Percentiles rank a stretch among this genome's conserved stretches.
These are phyloP conservation scores for Ligustrum vulgare DNA, from an alignment of 257 asterid genomes.

Conservation along the genomic window DNA sequence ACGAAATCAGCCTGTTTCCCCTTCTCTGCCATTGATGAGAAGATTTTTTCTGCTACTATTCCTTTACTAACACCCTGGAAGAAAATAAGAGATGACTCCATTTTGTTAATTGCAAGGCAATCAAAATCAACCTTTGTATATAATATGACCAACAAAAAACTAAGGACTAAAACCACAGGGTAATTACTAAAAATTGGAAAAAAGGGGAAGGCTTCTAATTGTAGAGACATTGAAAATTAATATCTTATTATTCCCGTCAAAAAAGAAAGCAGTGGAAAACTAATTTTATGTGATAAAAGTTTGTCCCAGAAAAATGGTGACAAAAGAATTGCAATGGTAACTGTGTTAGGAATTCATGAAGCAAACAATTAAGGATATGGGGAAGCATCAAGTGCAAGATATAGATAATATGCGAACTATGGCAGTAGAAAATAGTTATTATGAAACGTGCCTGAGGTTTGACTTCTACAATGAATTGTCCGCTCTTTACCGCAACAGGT, in stretches of 20 bases:
- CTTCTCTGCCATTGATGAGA: constrained; percentile 63
- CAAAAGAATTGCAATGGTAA: no score
- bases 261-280: no score
- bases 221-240: not conserved
- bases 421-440: constrained; percentile 1
- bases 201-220: no score
- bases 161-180: not conserved
- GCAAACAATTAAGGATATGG: no score
- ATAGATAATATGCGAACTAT: no score
- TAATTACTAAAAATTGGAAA: not conserved
- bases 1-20: constrained; percentile 68
- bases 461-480: constrained; percentile 91
- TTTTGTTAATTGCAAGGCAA: no score
- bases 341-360: no score
- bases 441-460: constrained; percentile 75
- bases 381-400: no score
- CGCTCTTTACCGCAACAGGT: constrained; percentile 90
- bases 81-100: no score
- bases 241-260: not conserved
- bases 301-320: no score
- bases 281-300: no score
- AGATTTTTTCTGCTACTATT: constrained; percentile 69
- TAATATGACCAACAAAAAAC: not conserved
- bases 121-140: not conserved
- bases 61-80: constrained; percentile 78